Conservation (phyloP, 176 grass and related monocot species). For the Hordeum marinum region DNA sequence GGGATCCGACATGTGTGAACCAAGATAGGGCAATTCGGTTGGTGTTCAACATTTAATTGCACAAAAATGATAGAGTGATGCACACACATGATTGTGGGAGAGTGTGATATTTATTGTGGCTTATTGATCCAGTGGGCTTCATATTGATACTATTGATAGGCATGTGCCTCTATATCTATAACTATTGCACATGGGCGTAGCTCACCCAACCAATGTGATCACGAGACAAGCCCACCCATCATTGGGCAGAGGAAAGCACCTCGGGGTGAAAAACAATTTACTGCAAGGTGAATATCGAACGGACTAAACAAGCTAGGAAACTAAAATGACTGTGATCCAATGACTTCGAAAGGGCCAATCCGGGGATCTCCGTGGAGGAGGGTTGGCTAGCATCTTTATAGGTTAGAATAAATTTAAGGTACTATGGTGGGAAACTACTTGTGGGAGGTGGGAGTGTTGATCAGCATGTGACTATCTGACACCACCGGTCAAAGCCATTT, state of each 20-base stretch:
- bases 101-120: background rate
- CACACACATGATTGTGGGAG: background rate
- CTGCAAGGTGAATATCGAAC: no score
- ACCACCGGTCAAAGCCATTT: background rate
- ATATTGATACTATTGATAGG: background rate
- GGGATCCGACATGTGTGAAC: background rate
- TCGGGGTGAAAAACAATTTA: no score
- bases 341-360: no score
- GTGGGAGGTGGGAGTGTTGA: background rate
- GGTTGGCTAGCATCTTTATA: no score
- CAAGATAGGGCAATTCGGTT: background rate
- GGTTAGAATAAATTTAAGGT: background rate
- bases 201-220: no score
- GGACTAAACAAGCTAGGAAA: no score
- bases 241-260: no score
- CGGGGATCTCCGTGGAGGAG: no score
- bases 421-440: background rate
- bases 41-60: background rate
- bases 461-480: background rate
- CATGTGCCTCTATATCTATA: background rate
- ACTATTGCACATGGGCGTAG: background rate
- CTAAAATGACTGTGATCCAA: no score
- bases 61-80: background rate
- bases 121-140: background rate
- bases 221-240: no score